Base-by-base conservation (phyloP, 2,329 filamentous ascomycete genomes). In the Colletotrichum liriopes region DNA sequence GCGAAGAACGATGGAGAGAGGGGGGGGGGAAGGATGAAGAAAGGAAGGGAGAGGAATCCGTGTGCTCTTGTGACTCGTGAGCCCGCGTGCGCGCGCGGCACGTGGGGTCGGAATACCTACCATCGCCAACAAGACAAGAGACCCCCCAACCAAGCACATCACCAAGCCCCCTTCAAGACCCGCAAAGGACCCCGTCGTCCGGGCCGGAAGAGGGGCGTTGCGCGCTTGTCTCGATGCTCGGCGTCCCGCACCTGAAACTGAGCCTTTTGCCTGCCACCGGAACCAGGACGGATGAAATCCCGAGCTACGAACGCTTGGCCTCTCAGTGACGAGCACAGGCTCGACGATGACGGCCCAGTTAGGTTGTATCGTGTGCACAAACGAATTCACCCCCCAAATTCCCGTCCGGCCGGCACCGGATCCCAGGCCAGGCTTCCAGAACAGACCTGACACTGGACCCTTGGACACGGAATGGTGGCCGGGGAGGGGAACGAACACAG, bases 201-300 rank as follows among this genome's bases (percentile, higher is more conserved):
- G 45, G 32, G 20, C 29, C 45, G 59, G 59, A 39, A 51, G 32
- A 20, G 49, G 49, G 54, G 35, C 35, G 35, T 56, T 39, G 54
- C n/a, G 35, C n/a, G 20, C 54, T 39, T 16, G 54, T 56, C 54
- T 56, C 35, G 59, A 37, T 62, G 16, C 59, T 62, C 43, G 60
- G 60, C 60, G 45, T 41, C 32, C 60, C 60, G 45, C 59, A 61
- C 45, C 45, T 52, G 60, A 41, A 63, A 63, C 47, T 29, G 29
- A 51, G 23, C 14, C 20, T 37, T 32, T 47, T 51, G 45, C 59
- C 45, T 63, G n/a, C 45, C 32, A 12, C n/a, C 4, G 35, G 35
- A 39, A 51, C 47, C 45, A 39, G 16, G 47, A 39, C 60, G 23
- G 60, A 41, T 29, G 32, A 29, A 12, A 18, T 9, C 23, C 60